phyloP scores from a whole-genome alignment of 352 stramenopile genomes.

The Aphanomyces euteiches region DNA sequence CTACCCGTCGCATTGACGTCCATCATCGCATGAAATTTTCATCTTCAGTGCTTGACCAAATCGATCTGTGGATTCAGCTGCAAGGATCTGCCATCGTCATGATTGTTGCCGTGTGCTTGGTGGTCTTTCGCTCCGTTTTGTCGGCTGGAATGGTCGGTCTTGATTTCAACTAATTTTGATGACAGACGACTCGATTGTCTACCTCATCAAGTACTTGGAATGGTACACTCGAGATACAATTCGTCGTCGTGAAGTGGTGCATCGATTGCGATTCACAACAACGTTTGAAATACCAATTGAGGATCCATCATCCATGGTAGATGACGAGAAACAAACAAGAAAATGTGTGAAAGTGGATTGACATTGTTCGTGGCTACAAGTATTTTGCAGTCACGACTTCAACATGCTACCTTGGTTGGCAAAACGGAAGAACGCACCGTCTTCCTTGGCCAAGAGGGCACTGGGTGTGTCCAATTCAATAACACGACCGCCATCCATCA shows the following conservation, averaged over 20 bases:
- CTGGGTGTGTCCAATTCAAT: constrained; percentile 66
- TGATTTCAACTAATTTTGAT: constrained; percentile 87
- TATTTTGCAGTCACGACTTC: too few species aligned
- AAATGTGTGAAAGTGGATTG: too few species aligned
- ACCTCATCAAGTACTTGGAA: neutral
- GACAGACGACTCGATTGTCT: constrained; percentile 37
- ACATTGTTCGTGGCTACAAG: too few species aligned
- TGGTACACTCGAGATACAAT: too few species aligned
- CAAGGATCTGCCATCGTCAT: constrained; percentile 79
- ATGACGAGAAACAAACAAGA: too few species aligned
- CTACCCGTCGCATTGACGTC: constrained; percentile 50
- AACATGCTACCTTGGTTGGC: constrained; percentile 22
- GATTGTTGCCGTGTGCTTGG: constrained; percentile 67
- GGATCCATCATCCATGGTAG: too few species aligned
- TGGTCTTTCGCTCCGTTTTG: constrained; percentile 48
- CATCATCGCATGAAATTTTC: constrained; percentile 60
- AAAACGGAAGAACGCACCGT: constrained; percentile 30
- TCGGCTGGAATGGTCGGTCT: constrained; percentile 77
- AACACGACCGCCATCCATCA: constrained; percentile 78
- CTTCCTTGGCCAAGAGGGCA: constrained; percentile 45
- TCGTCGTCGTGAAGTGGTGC: too few species aligned
- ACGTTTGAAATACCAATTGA: too few species aligned
- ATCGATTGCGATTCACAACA: too few species aligned
- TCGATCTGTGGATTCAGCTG: constrained; percentile 77
- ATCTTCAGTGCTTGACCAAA: constrained; percentile 69